phyloP scores from a whole-genome alignment of 2,329 filamentous ascomycete species.

The Alternaria conjuncta region DNA sequence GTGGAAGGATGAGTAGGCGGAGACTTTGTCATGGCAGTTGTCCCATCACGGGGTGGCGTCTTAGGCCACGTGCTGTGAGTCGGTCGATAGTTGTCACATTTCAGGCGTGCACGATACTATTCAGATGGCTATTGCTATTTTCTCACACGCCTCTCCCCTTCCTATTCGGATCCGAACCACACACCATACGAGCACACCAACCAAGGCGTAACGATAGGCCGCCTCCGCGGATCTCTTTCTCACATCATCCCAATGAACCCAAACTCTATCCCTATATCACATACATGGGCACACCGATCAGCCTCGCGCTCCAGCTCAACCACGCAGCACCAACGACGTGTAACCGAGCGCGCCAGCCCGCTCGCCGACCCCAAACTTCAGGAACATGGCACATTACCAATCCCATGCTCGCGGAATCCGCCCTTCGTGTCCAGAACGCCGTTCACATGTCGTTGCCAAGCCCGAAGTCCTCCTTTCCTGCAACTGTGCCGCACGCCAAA shows the following conservation, averaged over 20 bases:
- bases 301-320: background rate
- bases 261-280: background rate
- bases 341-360: background rate
- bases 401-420: background rate
- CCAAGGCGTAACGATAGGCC: background rate
- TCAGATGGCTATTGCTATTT: background rate
- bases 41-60: background rate
- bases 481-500: background rate
- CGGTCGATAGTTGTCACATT: background rate
- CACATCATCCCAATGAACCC: background rate
- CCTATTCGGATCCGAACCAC: background rate
- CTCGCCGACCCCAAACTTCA: background rate
- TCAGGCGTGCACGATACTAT: background rate
- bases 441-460: background rate
- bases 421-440: background rate
- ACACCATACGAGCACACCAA: background rate
- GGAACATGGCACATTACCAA: background rate
- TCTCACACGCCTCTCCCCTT: background rate
- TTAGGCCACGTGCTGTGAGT: background rate
- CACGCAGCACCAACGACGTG: background rate
- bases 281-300: background rate
- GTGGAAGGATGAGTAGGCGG: background rate
- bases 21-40: background rate
- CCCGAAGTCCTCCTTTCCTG: background rate
- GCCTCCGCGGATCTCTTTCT: background rate